Evolutionary conservation across 139 green algal genomes (phyloP), one percentile per base, ranked within the genome.

Genomic region (Coelastrella sp.): DNA sequence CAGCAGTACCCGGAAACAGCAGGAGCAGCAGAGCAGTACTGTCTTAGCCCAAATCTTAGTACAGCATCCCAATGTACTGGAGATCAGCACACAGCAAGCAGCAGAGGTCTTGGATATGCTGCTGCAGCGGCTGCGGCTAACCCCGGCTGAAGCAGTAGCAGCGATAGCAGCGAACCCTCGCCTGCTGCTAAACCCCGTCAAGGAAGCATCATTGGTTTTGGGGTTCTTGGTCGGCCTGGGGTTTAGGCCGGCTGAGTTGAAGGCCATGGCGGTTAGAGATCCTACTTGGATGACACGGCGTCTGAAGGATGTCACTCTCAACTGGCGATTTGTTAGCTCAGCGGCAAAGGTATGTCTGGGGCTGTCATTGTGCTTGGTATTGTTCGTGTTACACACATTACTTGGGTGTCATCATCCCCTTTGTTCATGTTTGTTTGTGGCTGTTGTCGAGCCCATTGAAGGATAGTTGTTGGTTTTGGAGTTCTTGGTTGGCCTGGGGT

Each of bases 211-310:
- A 20, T 68, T 80, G 3, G 80, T 80, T 68, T 47, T 88, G 3
- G 83, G 83, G 19, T 88, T 81, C 68, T 17, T 88, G 47, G 83
- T 88, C 16, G 83, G 83, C 7, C 20, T 80, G 6, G 83, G 83
- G 17, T 22, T 88, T 5, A 13, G 19, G 54, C 83, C 61, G 16
- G 58, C 17, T 16, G 83, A 88, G 8, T 5, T 88, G 83, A 58
- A 68, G 47, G 7, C 4, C 6, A 80, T 88, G 83, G 16, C 68
- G 68, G 7, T 80, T 54, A n/a, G 5, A 19, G 16, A n/a, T 10
- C 10, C 83, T 5, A n/a, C 7, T 8, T 88, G 83, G 83, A 20
- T 80, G 54, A 80, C 68, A 5, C 66, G 83, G 19, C 54, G 47
- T 3, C 54, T 88, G 83, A 57, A 20, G 19, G 83, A 80, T 4